Percentiles rank a stretch among this genome's conserved stretches.
phyloP scores from a whole-genome alignment of 2,329 filamentous ascomycete species.

The Aspergillus cejpii region DNA sequence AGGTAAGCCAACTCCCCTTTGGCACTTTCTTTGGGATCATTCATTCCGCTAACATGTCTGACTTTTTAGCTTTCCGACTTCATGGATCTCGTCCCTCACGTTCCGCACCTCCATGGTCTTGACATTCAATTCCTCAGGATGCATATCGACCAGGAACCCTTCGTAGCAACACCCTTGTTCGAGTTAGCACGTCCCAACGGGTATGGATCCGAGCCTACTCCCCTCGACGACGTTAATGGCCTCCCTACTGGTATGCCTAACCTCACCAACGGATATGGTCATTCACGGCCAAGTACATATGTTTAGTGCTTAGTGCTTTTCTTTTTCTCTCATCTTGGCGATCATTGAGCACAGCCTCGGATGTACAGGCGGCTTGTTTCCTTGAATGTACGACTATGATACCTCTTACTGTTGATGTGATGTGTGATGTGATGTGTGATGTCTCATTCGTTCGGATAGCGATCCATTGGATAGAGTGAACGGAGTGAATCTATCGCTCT shows the following conservation, averaged over 20 bases:
- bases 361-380: slow-evolving; percentile 31
- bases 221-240: slow-evolving; percentile 14
- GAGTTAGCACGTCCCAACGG: slow-evolving; percentile 27
- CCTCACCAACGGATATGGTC: slow-evolving; percentile 32
- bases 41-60: slow-evolving; percentile 3
- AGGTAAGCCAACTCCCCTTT: slow-evolving; percentile 29
- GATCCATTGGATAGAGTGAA: slow-evolving; percentile 12
- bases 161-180: slow-evolving; percentile 9
- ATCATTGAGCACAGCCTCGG: slow-evolving; percentile 11
- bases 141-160: slow-evolving; percentile 38
- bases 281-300: slow-evolving; percentile 37
- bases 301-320: slow-evolving; percentile 26
- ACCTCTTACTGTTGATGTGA: slow-evolving; percentile 32
- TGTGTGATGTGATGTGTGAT: slow-evolving; percentile 17
- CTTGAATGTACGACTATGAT: slow-evolving; percentile 41
- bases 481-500: not conserved
- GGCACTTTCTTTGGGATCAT: not conserved
- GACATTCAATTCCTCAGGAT: slow-evolving; percentile 36
- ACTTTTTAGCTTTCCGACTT: slow-evolving; percentile 43
- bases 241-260: slow-evolving; percentile 25
- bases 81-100: slow-evolving; percentile 44
- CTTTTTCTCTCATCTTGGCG: slow-evolving; percentile 18
- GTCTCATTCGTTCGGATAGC: not conserved
- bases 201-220: slow-evolving; percentile 20
- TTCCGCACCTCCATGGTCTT: slow-evolving; percentile 43